These are phyloP conservation scores for Podospora comata DNA, from an alignment of 495 filamentous ascomycete species.

Conservation along the genomic window DNA sequence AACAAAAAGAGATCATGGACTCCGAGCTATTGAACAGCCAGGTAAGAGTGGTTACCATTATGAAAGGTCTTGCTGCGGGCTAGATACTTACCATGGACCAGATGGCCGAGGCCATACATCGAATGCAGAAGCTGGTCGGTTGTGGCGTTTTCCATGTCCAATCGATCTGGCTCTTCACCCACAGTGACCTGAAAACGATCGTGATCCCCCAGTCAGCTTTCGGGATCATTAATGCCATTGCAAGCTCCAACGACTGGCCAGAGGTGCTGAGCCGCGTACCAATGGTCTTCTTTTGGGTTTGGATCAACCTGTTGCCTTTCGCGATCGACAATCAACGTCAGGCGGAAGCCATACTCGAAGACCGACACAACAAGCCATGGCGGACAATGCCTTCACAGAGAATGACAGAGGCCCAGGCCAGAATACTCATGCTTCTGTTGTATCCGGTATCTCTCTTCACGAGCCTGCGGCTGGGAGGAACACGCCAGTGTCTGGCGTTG, in stretches of 20 bases:
- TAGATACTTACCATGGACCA: background rate
- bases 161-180: background rate
- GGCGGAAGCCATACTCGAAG: background rate
- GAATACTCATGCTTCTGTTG: background rate
- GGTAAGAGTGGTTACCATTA: background rate
- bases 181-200: background rate
- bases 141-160: background rate
- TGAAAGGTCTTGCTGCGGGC: background rate
- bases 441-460: background rate
- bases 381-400: background rate
- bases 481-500: background rate
- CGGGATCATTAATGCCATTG: background rate
- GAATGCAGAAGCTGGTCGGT: background rate
- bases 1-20: background rate
- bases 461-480: background rate
- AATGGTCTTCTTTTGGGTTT: background rate
- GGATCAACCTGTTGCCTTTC: background rate
- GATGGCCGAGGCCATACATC: background rate
- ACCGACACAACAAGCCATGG: background rate
- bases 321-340: background rate
- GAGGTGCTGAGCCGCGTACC: background rate
- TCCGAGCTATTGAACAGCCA: background rate
- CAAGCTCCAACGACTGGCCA: background rate
- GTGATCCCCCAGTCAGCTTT: background rate
- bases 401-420: background rate